A percentile compares a stretch with the other conserved stretches of the same genome.
These are phyloP conservation scores for Epichloe gansuensis DNA, from an alignment of 2,329 filamentous ascomycete genomes.

Conservation along the genomic window DNA sequence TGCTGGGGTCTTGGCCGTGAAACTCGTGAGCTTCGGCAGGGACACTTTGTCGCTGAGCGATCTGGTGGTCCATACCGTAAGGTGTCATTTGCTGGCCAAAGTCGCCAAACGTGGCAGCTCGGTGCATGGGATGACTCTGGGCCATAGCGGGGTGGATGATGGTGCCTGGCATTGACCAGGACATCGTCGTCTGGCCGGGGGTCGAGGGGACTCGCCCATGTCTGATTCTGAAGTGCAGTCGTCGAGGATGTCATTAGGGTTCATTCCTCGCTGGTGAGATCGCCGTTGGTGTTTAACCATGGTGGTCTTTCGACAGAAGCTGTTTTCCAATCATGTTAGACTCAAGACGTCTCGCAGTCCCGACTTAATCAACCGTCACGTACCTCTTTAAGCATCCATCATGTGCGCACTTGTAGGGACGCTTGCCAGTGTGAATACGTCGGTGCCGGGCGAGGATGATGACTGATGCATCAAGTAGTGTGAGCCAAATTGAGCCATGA, in stretches of 20 bases:
- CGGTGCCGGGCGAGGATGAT: conserved; percentile 53
- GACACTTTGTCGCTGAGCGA: conserved; percentile 35
- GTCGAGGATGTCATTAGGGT: conserved; percentile 40
- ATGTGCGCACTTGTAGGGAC: conserved; percentile 52
- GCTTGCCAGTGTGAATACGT: conserved; percentile 53
- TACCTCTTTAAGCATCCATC: conserved; percentile 51
- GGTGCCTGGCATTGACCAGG: conserved; percentile 36
- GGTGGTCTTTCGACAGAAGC: conserved; percentile 61
- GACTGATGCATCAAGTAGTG: conserved; percentile 30
- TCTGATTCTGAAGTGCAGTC: conserved; percentile 46
- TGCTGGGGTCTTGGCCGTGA: conserved; percentile 30
- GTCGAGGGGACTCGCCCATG: conserved; percentile 45
- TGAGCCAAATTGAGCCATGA: neutral
- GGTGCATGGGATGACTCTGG: conserved; percentile 31
- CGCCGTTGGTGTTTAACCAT: conserved; percentile 56
- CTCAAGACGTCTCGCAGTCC: neutral
- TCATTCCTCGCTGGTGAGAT: conserved; percentile 46
- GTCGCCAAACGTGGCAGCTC: conserved; percentile 42
- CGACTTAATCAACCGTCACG: neutral
- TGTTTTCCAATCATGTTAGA: neutral
- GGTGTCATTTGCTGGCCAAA: conserved; percentile 38
- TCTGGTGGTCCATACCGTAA: conserved; percentile 29
- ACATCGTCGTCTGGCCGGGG: conserved; percentile 39
- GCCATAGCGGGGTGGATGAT: conserved; percentile 26
- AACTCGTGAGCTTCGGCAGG: conserved; percentile 32